Percentiles rank a stretch among this genome's conserved stretches.
phyloP scores from a whole-genome alignment of 805 yeast species.

The Candida wancherniae region DNA sequence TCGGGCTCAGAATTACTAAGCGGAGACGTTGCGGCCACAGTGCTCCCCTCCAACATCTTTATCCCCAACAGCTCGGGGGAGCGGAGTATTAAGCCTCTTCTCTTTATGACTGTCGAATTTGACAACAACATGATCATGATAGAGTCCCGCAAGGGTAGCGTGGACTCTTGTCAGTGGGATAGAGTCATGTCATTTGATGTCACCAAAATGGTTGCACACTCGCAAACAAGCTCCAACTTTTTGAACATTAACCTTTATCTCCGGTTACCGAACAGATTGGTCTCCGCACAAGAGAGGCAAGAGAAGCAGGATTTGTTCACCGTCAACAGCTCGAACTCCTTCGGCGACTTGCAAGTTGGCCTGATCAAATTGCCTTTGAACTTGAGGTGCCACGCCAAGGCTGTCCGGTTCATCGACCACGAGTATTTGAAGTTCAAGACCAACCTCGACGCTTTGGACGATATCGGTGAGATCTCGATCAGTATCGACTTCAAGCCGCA shows the following conservation, averaged over 20 bases:
- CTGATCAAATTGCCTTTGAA: conserved; percentile 59
- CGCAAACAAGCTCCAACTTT: conserved; percentile 41
- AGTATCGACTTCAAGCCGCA: conserved; percentile 66
- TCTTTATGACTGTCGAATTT: conserved; percentile 85
- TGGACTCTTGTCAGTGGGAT: conserved; percentile 76
- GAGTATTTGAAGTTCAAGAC: conserved; percentile 33
- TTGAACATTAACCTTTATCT: conserved; percentile 76
- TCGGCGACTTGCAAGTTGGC: conserved; percentile 73
- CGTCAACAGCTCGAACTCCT: conserved; percentile 32
- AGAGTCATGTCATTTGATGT: conserved; percentile 91
- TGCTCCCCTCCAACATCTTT: conserved; percentile 48
- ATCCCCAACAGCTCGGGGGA: conserved; percentile 45
- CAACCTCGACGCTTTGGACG: conserved; percentile 39
- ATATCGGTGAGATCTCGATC: conserved; percentile 52
- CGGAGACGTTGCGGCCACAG: conserved; percentile 30
- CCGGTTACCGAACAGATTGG: conserved; percentile 63
- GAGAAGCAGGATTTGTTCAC: conserved; percentile 28
- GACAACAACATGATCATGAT: conserved; percentile 90
- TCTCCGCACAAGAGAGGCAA: conserved; percentile 37
- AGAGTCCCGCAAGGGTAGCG: conserved; percentile 81
- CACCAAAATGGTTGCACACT: conserved; percentile 33
- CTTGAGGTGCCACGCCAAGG: conserved; percentile 45
- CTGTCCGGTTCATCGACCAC: conserved; percentile 63
- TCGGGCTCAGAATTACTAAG: conserved; percentile 23
- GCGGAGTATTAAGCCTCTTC: conserved; percentile 56